Percentiles rank a stretch among this genome's conserved stretches.
These are phyloP conservation scores for Kitagawia praeruptora DNA, from an alignment of 129 eudicot genomes.

Conservation along the genomic window DNA sequence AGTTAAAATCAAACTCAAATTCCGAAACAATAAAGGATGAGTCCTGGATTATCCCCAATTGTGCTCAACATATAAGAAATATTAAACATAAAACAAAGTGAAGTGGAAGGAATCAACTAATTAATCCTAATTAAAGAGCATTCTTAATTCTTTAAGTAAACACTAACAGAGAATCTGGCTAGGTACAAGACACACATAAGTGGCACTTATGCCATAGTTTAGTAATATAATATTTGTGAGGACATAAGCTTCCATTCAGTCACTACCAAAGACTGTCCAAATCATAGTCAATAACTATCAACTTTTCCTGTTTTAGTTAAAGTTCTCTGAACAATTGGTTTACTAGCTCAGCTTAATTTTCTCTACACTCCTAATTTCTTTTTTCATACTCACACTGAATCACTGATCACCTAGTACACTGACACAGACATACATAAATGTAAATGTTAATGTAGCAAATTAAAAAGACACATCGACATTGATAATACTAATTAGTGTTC, in stretches of 20 bases:
- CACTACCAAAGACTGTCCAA: conserved; percentile 5
- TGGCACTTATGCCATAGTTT: neutral
- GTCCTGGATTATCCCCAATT: too few species aligned
- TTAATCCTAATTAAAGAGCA: neutral
- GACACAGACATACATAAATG: neutral
- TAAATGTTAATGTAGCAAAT: neutral
- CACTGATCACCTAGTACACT: neutral
- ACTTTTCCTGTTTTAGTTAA: neutral
- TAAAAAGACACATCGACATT: neutral
- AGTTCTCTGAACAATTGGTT: neutral
- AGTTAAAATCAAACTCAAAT: too few species aligned
- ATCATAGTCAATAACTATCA: neutral
- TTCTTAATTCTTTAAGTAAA: neutral
- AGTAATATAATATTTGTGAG: neutral
- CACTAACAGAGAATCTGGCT: neutral
- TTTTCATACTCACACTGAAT: neutral
- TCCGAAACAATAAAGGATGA: too few species aligned
- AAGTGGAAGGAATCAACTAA: neutral
- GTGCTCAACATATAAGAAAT: too few species aligned
- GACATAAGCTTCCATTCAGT: conserved; percentile 5
- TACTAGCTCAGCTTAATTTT: neutral
- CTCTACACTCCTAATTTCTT: neutral
- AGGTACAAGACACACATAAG: neutral
- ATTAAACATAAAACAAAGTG: neutral
- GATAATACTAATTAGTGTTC: too few species aligned